Percentiles rank a stretch among this genome's conserved stretches.
phyloP scores from a whole-genome alignment of 1,139 yeast species.

The Sugiyamaella pinicola region DNA sequence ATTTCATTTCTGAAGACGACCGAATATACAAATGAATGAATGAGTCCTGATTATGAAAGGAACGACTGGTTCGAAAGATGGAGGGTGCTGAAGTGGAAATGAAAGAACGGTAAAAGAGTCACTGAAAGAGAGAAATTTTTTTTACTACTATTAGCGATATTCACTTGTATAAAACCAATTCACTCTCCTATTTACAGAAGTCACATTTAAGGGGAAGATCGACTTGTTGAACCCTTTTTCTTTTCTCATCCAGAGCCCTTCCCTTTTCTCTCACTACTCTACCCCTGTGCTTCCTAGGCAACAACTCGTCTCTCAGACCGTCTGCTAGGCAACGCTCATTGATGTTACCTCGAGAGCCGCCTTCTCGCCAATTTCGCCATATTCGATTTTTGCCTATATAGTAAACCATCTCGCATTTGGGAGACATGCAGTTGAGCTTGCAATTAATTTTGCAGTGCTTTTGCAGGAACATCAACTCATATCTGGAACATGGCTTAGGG shows the following conservation, averaged over 20 bases:
- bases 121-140: neutral
- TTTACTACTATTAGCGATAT: neutral
- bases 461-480: too few species aligned
- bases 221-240: neutral
- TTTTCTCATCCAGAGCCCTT: neutral
- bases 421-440: neutral
- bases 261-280: too few species aligned
- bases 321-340: too few species aligned
- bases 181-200: neutral
- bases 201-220: neutral
- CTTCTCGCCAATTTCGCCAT: too few species aligned
- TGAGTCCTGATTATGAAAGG: neutral
- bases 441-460: neutral
- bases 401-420: neutral
- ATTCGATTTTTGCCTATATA: neutral
- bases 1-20: slow-evolving; percentile 7
- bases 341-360: too few species aligned
- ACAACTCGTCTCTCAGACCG: neutral
- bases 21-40: neutral
- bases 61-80: neutral
- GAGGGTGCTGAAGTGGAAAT: neutral
- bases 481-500: neutral
- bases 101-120: neutral
- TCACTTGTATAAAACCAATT: neutral
- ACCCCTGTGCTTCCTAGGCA: neutral